Percentiles rank a stretch among this genome's conserved stretches.
Evolutionary conservation across 23 red algal genomes (phyloP).

Genomic region (Cyanidiococcus yangmingshanensis): DNA sequence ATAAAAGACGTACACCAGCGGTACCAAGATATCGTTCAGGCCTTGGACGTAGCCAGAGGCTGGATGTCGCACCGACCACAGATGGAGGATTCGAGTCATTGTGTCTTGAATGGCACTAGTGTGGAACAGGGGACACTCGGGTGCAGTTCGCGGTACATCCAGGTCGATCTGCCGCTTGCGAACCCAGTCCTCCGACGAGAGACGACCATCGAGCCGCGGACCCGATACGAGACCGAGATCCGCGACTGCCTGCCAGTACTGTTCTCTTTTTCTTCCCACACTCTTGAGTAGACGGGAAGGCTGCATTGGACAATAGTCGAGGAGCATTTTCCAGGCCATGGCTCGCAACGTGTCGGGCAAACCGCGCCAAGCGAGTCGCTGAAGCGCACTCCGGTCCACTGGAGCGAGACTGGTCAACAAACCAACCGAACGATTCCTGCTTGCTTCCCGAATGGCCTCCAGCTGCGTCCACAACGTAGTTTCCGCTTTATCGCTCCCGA

Average conservation of each 20-base stretch:
- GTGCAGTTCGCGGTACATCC: slow-evolving; percentile 74
- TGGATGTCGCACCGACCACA: slow-evolving; percentile 68
- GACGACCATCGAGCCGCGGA: not conserved
- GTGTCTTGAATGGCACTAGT: slow-evolving; percentile 27
- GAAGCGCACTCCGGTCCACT: slow-evolving; percentile 14
- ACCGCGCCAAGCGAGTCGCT: slow-evolving; percentile 61
- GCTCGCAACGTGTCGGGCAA: slow-evolving; percentile 31
- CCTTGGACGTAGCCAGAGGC: slow-evolving; percentile 90
- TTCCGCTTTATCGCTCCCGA: too few species aligned
- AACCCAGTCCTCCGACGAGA: slow-evolving; percentile 42
- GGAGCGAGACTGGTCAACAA: not conserved
- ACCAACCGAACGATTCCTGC: not conserved
- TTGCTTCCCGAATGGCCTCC: not conserved
- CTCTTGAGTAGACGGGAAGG: not conserved
- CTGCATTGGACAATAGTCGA: slow-evolving; percentile 44
- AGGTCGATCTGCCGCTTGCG: slow-evolving; percentile 65
- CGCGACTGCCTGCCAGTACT: slow-evolving; percentile 48
- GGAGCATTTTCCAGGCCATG: slow-evolving; percentile 55
- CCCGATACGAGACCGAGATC: slow-evolving; percentile 16
- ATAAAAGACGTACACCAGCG: slow-evolving; percentile 67
- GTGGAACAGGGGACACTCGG: slow-evolving; percentile 57
- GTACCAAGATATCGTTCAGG: slow-evolving; percentile 78
- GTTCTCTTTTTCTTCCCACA: slow-evolving; percentile 25
- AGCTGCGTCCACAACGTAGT: not conserved
- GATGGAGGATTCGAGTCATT: slow-evolving; percentile 58